Evolutionary conservation across 345 rosid species (phyloP).

Genomic region (Eucalyptus rudis): DNA sequence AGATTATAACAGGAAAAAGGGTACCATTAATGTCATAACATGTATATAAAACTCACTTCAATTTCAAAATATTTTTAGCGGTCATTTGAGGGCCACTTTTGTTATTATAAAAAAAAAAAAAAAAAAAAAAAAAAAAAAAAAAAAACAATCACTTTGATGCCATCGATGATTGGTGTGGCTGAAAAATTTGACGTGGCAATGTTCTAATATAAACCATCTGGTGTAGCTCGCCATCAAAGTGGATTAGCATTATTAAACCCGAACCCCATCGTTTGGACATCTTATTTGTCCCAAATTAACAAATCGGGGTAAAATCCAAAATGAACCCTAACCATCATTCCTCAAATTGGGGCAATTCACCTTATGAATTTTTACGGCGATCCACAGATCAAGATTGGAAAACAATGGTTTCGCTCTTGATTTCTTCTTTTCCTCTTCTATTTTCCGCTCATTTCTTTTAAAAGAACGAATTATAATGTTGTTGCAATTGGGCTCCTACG

Average conservation of each 20-base stretch:
- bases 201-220: fast-evolving
- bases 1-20: background rate
- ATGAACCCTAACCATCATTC: background rate
- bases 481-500: background rate
- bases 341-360: background rate
- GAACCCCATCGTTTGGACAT: background rate
- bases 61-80: no score
- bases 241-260: background rate
- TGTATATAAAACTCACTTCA: no score
- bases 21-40: background rate
- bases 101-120: no score
- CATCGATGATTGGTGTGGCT: fast-evolving
- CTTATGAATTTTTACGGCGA: no score
- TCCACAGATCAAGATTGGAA: background rate
- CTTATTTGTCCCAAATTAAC: no score
- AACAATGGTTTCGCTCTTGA: background rate
- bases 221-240: fast-evolving
- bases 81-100: no score
- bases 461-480: background rate
- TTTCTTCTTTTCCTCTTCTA: background rate
- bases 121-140: no score
- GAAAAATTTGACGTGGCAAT: background rate
- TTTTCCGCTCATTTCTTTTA: background rate
- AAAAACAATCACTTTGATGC: fast-evolving
- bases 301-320: background rate